These are phyloP conservation scores for Pyrrhoderma lamaoense DNA, from an alignment of 1,284 basidiomycete genomes.

Conservation along the genomic window DNA sequence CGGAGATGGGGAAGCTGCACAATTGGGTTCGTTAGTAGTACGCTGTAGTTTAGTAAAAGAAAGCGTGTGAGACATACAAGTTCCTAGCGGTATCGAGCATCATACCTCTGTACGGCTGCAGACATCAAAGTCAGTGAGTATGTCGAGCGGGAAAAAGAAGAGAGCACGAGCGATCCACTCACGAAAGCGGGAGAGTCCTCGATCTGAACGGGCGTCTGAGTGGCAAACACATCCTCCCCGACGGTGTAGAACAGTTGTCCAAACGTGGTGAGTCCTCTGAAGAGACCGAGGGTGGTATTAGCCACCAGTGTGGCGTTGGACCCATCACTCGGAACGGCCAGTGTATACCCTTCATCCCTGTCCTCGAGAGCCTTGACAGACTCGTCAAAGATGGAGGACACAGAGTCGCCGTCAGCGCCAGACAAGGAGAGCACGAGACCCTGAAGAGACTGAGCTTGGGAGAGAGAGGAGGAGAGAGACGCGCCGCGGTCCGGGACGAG, in stretches of 20 bases:
- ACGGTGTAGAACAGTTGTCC: constrained; percentile 67
- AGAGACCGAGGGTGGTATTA: constrained; percentile 68
- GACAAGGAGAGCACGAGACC: constrained; percentile 1
- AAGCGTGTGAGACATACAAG: constrained; percentile 32
- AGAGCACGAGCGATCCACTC: constrained; percentile 3
- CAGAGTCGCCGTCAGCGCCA: not conserved
- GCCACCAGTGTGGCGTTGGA: constrained; percentile 54
- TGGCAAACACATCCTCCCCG: constrained; percentile 43
- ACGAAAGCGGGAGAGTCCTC: constrained; percentile 62
- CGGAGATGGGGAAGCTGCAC: constrained; percentile 53
- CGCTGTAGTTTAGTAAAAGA: not conserved
- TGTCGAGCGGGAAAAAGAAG: not conserved
- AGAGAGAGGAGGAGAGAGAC: not conserved
- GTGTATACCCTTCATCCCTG: constrained; percentile 60
- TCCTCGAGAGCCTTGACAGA: constrained; percentile 44
- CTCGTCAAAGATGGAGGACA: constrained; percentile 41
- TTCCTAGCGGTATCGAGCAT: constrained; percentile 76
- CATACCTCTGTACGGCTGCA: constrained; percentile 70
- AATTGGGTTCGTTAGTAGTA: not conserved
- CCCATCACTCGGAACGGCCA: constrained; percentile 57
- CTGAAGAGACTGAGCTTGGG: not conserved
- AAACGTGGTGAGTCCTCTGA: constrained; percentile 80
- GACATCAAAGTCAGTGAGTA: not conserved
- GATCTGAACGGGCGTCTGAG: constrained; percentile 54
- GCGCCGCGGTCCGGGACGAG: constrained; percentile 47